A percentile compares a stretch with the other conserved stretches of the same genome.
phyloP scores from a whole-genome alignment of 139 green algal species.

The Chlorella sp. region DNA sequence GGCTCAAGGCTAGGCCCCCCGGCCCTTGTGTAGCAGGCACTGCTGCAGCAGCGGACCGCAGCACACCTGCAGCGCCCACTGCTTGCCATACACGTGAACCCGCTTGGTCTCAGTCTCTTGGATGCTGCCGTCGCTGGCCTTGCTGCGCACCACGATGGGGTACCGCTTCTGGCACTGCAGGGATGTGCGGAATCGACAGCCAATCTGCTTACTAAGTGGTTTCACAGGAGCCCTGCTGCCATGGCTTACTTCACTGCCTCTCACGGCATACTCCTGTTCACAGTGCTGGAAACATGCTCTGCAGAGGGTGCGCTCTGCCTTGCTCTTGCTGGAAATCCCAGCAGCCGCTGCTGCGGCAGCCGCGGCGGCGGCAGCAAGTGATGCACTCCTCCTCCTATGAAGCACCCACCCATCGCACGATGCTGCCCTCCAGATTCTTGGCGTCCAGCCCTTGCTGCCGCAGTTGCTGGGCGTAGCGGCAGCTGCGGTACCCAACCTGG shows the following conservation, averaged over 20 bases:
- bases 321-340: no score
- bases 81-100: constrained; percentile 19
- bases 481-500: constrained; percentile 59
- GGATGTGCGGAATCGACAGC: no score
- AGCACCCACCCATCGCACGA: constrained; percentile 55
- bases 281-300: no score
- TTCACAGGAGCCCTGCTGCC: no score
- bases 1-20: no score
- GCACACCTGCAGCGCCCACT: constrained; percentile 24
- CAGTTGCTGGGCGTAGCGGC: constrained; percentile 47
- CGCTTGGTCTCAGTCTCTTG: constrained; percentile 12
- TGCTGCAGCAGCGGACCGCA: neutral
- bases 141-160: constrained; percentile 13
- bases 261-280: no score
- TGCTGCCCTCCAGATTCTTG: constrained; percentile 61
- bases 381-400: no score
- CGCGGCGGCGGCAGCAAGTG: neutral
- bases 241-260: no score
- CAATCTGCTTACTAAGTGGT: no score
- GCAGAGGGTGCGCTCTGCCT: no score
- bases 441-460: constrained; percentile 48
- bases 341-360: no score
- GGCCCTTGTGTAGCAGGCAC: no score
- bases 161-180: constrained; percentile 29
- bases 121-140: neutral